Percentiles rank a stretch among this genome's conserved stretches.
Evolutionary conservation across 1,284 basidiomycete species (phyloP).

Genomic region (Trichosporon sp.): DNA sequence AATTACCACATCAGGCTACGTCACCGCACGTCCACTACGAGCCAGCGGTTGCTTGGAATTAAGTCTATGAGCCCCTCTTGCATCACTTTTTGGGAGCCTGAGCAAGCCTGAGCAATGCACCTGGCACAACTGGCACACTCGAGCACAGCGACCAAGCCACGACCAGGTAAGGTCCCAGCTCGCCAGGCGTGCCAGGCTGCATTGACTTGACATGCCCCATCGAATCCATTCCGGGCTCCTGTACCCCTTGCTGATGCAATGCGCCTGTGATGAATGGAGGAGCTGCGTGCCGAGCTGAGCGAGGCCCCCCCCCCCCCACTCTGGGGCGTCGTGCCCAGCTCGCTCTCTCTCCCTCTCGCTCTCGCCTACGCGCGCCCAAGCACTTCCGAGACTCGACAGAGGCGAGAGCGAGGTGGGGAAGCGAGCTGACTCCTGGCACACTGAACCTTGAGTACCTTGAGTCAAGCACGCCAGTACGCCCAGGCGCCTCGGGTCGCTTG

Average conservation of each 20-base stretch:
- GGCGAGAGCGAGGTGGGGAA: conserved; percentile 10
- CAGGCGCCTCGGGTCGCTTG: conserved; percentile 10
- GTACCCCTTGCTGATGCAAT: conserved; percentile 14
- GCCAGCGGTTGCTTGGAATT: conserved; percentile 2
- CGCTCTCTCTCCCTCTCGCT: neutral
- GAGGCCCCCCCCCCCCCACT: neutral
- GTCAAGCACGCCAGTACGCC: neutral
- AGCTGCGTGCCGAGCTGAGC: conserved; percentile 7
- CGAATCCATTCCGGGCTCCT: neutral
- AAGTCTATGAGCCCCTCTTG: conserved; percentile 12
- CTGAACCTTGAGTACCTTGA: neutral
- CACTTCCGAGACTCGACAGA: neutral
- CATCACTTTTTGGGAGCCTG: conserved; percentile 4
- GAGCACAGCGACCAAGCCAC: neutral
- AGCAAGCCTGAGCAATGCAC: conserved; percentile 2
- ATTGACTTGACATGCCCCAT: neutral
- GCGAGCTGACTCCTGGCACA: conserved; percentile 2
- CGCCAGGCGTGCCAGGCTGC: neutral
- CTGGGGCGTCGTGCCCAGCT: neutral
- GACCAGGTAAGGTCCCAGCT: neutral
- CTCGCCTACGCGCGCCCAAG: neutral
- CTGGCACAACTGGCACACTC: neutral
- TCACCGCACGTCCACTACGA: conserved; percentile 2
- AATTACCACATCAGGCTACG: conserved; percentile 20
- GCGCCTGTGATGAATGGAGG: conserved; percentile 9